These are phyloP conservation scores for Rhizopus stolonifer DNA, from an alignment of 371 early-diverging fungal species.

Conservation along the genomic window DNA sequence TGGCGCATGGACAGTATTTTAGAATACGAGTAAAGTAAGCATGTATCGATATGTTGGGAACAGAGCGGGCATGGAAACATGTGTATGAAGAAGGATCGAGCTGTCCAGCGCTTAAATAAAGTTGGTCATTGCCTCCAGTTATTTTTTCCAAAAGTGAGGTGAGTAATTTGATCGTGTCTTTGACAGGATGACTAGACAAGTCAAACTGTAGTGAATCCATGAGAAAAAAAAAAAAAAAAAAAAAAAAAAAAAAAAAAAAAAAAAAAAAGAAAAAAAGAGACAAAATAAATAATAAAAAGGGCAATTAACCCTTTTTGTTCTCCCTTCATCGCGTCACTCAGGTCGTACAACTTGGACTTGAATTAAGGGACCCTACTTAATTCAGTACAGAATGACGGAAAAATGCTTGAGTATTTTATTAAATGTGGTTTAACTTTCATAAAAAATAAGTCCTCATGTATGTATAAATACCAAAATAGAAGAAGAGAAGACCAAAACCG, in stretches of 20 bases:
- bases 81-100: constrained; percentile 16
- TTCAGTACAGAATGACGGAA: no score
- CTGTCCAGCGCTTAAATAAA: constrained; percentile 8
- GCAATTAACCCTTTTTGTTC: not conserved
- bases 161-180: constrained; percentile 36
- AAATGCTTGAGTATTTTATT: no score
- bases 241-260: not conserved
- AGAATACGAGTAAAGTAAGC: constrained; percentile 83
- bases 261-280: not conserved
- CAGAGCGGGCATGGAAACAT: constrained; percentile 65
- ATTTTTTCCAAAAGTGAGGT: constrained; percentile 33
- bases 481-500: no score
- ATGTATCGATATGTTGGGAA: constrained; percentile 70
- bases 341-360: not conserved
- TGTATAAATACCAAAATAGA: no score
- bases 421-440: no score
- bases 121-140: constrained; percentile 25
- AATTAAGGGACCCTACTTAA: not conserved
- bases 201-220: constrained; percentile 15
- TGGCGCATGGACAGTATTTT: constrained; percentile 89
- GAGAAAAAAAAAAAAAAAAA: not conserved
- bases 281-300: not conserved
- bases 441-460: no score
- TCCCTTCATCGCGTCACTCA: not conserved
- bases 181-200: constrained; percentile 27